Evolutionary conservation across 192 early-diverging fungal species (phyloP).

Genomic region (Globomyces pollinis-pini): DNA sequence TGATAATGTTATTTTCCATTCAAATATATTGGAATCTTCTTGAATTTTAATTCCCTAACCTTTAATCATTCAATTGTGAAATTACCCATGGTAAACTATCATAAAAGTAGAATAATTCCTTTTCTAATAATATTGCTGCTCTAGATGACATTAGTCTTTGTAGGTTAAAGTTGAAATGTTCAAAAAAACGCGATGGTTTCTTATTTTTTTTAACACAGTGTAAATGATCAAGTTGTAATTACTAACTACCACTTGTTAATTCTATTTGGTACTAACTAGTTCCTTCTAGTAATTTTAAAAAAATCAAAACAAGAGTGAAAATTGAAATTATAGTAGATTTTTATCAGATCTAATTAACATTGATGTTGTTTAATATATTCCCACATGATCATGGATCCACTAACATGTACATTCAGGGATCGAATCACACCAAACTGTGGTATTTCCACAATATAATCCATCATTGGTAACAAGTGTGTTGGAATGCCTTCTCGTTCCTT

Average conservation of each 20-base stretch:
- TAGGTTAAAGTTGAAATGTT: too few relatives aligned
- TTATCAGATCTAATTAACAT: too few relatives aligned
- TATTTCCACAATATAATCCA: conserved; percentile 51
- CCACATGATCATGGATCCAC: conserved; percentile 46
- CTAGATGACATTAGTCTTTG: conserved; percentile 41
- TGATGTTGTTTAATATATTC: conserved; percentile 47
- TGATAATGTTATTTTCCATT: conserved; percentile 32
- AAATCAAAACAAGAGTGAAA: too few relatives aligned
- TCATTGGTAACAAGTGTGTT: conserved; percentile 36
- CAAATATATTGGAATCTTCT: conserved; percentile 22
- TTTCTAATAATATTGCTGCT: conserved; percentile 30
- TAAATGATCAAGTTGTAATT: too few relatives aligned
- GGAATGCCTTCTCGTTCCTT: conserved; percentile 51
- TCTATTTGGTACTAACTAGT: too few relatives aligned
- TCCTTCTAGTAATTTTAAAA: too few relatives aligned
- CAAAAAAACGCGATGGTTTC: too few relatives aligned
- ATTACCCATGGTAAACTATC: conserved; percentile 21
- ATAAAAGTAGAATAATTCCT: conserved; percentile 28
- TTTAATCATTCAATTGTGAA: too few relatives aligned
- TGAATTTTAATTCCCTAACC: conserved; percentile 28
- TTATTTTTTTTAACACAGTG: too few relatives aligned
- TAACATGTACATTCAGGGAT: conserved; percentile 56
- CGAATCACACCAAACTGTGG: conserved; percentile 51
- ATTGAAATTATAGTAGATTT: too few relatives aligned
- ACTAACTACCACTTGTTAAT: too few relatives aligned